phyloP scores from a whole-genome alignment of 2,329 filamentous ascomycete species.

The Diaporthe citrichinensis region DNA sequence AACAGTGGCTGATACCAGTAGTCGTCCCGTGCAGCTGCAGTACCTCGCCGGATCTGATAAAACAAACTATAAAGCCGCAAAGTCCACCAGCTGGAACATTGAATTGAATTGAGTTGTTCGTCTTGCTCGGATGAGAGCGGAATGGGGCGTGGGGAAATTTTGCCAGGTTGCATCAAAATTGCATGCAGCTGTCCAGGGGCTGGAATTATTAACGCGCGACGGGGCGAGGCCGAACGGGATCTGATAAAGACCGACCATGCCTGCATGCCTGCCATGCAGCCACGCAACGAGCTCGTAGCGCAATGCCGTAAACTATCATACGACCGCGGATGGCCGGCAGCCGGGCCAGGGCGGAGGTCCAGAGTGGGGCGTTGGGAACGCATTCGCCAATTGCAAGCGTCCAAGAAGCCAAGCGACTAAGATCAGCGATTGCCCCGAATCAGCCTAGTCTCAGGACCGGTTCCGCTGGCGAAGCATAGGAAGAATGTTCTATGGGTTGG shows the following conservation, averaged over 20 bases:
- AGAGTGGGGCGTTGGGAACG: background rate
- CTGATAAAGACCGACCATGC: constrained; percentile 23
- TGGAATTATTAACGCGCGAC: constrained; percentile 1
- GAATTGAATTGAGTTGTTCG: constrained; percentile 5
- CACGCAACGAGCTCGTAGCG: background rate
- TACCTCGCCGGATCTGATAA: constrained; percentile 6
- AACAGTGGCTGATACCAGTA: background rate
- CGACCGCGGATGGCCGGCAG: constrained; percentile 18
- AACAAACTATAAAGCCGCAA: constrained; percentile 13
- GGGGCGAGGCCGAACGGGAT: constrained; percentile 16
- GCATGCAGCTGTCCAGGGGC: constrained; percentile 21
- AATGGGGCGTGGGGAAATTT: constrained; percentile 14
- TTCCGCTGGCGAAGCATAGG: background rate
- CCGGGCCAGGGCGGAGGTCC: background rate
- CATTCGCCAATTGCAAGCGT: background rate
- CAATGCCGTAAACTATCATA: background rate
- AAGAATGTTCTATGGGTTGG: constrained; percentile 9
- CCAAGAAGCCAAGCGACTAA: background rate
- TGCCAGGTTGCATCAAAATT: constrained; percentile 30
- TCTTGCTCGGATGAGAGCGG: background rate
- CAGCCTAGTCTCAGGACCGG: background rate
- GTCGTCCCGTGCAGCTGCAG: background rate
- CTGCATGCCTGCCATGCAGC: background rate
- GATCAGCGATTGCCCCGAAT: constrained; percentile 9
- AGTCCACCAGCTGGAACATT: background rate